Evolutionary conservation across 2,329 filamentous ascomycete genomes (phyloP), one percentile per base, ranked within the genome.

Genomic region (Pseudogymnoascus sp.): DNA sequence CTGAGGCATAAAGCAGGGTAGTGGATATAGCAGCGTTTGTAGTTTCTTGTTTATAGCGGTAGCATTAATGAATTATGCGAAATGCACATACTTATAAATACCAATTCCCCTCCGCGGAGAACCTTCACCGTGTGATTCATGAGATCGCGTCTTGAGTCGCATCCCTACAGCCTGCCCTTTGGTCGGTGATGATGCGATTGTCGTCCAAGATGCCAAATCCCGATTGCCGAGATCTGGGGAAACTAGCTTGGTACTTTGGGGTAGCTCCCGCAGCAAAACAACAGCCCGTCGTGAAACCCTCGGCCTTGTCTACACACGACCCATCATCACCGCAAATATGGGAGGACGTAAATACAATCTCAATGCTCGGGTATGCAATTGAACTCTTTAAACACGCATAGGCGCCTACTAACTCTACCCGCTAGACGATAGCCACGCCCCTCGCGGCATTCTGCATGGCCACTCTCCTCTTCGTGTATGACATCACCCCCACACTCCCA

Each of bases 21-120:
- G 91, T 96, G 71, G 92, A 96, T 72, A 91, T 87, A 1, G 91
- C 96, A 66, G 81, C 81, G 58, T 78, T 93, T 52, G 80, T 93
- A 63, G 90, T 70, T 92, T 92, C 77, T 75, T 93, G 14, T 35
- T 55, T 55, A 33, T 33, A 55, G 49, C 49, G 49, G 49, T 55
- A 55, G 49, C 49, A 55, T 55, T 55, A 35, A 55, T 55, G 49
- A 55, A 55, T 33, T 55, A 55, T 55, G 49, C 49, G 28, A 33
- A 55, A 55, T 55, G n/a, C 49, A 55, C 23, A 55, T 55, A 33
- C 49, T 55, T 55, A 55, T 35, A 55, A 33, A 55, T 55, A 55
- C 28, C 11, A 55, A 55, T 12, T 18, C 5, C n/a, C 11, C 49
- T 55, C 49, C 28, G 49, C 28, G 49, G 49, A 55, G 49, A 55